Base-by-base conservation (phyloP, 768 basidiomycete genomes). In the Tylopilus plumbeoviolaceoides region DNA sequence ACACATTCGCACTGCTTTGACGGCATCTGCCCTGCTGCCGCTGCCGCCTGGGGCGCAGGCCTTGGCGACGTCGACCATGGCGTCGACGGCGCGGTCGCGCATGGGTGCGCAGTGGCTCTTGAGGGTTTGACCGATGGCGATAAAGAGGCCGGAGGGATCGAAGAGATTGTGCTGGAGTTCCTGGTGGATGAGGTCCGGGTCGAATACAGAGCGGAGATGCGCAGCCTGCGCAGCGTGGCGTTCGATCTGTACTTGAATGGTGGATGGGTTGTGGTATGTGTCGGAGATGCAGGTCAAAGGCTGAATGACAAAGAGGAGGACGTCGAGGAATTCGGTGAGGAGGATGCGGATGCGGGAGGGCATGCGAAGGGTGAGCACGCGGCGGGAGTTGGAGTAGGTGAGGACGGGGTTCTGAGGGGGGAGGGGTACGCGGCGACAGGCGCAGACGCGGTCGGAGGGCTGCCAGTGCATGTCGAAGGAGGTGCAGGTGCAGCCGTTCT, bases 101-200 rank as follows among this genome's bases (percentile, higher is more conserved):
- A 95, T 94, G 14, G 94, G 94, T 7, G 94, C 94, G 57, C 94
- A 95, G 62, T 97, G 93, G 33, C 83, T 82, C 69, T 95, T 91
- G 56, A 95, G 78, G 17, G 87, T 87, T 56, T 81, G 76, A 14
- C 91, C 92, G 54, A 97, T 84, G 54, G 84, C 82, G 43, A 76
- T 66, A 71, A 95, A 92, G 44, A 95, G 77, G 10, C 83, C 83
- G 7, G 83, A 80, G 23, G 89, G 83, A 72, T 93, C 89, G 65
- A 91, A 92, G 9, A 89, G 72, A 31, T 80, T 78, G 57, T 85
- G 85, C 49, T 75, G 78, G 59, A 93, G 80, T 72, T 95, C 90
- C 67, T 89, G 87, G 64, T 86, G 80, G 55, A 95, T 88, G 54
- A 91, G 78, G 18, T 78, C 80, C 4, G 89, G 87, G 72, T 95